phyloP scores from a whole-genome alignment of 2,329 filamentous ascomycete species.

The Sporothrix pseudoabietina region DNA sequence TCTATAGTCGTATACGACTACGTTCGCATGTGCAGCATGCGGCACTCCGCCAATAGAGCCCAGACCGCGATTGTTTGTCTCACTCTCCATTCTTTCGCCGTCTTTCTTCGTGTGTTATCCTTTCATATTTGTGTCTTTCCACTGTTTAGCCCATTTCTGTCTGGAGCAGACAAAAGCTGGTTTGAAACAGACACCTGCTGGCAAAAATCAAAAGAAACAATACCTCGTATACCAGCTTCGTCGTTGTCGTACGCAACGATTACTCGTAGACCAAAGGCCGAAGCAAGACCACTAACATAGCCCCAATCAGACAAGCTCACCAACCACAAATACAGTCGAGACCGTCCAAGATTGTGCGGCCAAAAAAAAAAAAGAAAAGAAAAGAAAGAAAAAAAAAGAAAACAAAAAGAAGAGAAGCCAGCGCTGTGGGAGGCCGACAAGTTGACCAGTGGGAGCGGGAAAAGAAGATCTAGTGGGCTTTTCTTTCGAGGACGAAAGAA shows the following conservation, averaged over 20 bases:
- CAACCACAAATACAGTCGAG: background rate
- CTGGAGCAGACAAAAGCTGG: background rate
- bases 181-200: background rate
- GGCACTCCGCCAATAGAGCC: background rate
- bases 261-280: background rate
- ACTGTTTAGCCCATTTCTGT: no score
- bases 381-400: background rate
- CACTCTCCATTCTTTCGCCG: constrained; percentile 5
- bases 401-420: background rate
- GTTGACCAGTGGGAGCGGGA: background rate
- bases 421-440: background rate
- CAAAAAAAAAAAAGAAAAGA: background rate
- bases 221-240: background rate
- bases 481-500: background rate
- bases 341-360: background rate
- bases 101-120: background rate
- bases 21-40: background rate
- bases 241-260: background rate
- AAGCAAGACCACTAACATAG: background rate
- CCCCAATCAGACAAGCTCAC: background rate
- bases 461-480: background rate
- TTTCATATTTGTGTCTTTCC: constrained; percentile 1
- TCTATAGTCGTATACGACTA: background rate
- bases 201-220: background rate
- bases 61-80: background rate